phyloP scores from a whole-genome alignment of 2,329 filamentous ascomycete species.

The Cercospora beticola region DNA sequence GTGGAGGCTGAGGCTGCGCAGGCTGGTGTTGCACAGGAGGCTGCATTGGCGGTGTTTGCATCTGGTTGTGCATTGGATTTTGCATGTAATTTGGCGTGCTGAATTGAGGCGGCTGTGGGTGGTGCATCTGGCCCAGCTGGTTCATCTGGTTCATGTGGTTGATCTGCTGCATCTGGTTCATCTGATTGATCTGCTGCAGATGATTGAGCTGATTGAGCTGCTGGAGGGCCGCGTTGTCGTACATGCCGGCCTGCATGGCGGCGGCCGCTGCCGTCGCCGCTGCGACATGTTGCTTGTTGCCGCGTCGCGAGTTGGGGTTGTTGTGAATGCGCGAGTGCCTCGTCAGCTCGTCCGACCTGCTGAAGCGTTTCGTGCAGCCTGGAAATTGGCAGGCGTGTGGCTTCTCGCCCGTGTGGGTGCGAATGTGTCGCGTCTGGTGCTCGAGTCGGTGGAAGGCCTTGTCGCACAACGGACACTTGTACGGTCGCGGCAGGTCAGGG shows the following conservation, averaged over 20 bases:
- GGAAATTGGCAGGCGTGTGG: conserved; percentile 94
- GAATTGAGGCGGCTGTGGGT: conserved; percentile 24
- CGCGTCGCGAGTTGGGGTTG: conserved; percentile 93
- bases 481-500: conserved; percentile 88
- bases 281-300: conserved; percentile 74
- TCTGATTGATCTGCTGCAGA: conserved; percentile 71
- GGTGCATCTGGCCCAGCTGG: conserved; percentile 21
- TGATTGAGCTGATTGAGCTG: conserved; percentile 63
- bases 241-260: conserved; percentile 53
- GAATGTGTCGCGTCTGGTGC: conserved; percentile 88
- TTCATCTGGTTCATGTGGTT: conserved; percentile 31
- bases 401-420: conserved; percentile 97
- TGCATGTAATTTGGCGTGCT: conserved; percentile 12
- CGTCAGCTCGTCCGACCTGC: conserved; percentile 91
- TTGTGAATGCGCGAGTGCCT: conserved; percentile 97
- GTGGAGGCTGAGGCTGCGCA: conserved; percentile 15
- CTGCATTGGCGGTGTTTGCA: conserved; percentile 14
- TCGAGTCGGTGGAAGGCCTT: conserved; percentile 98
- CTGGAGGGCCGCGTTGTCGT: conserved; percentile 48
- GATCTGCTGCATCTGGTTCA: conserved; percentile 55
- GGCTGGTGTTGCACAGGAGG: conserved; percentile 14
- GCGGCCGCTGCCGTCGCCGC: conserved; percentile 59
- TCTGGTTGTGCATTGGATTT: conserved; percentile 3
- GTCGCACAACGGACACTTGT: conserved; percentile 97
- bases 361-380: conserved; percentile 96